These are phyloP conservation scores for Scolecobasidium constrictum DNA, from an alignment of 2,329 filamentous ascomycete genomes.

Conservation along the genomic window DNA sequence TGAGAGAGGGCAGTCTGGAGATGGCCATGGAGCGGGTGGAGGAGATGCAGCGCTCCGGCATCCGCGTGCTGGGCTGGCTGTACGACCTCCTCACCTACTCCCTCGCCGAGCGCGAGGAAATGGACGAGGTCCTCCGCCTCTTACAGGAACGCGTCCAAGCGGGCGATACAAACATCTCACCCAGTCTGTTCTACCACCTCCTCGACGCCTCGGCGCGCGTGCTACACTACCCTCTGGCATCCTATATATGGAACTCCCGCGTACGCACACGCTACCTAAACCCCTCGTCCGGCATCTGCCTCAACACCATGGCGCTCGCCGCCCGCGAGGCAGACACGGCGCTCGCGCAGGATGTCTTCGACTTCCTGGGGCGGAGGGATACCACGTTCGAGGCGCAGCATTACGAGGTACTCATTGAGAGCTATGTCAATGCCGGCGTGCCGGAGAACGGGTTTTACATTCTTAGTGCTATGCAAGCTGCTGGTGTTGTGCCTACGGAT, in stretches of 20 bases:
- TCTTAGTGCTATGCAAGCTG: slow-evolving; percentile 61
- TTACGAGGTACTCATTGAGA: slow-evolving; percentile 68
- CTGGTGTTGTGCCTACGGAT: slow-evolving; percentile 36
- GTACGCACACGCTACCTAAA: slow-evolving; percentile 50
- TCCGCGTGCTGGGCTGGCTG: slow-evolving; percentile 57
- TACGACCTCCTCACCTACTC: slow-evolving; percentile 67
- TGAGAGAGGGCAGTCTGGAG: slow-evolving; percentile 77
- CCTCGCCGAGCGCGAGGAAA: slow-evolving; percentile 59
- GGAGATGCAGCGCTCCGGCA: slow-evolving; percentile 47
- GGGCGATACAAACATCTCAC: slow-evolving; percentile 31
- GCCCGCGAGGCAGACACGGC: slow-evolving; percentile 55
- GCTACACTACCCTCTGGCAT: slow-evolving; percentile 53
- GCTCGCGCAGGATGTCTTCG: slow-evolving; percentile 62
- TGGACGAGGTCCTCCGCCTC: slow-evolving; percentile 65
- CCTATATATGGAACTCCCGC: slow-evolving; percentile 59
- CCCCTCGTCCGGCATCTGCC: slow-evolving; percentile 53
- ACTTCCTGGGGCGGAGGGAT: slow-evolving; percentile 48
- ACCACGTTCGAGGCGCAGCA: slow-evolving; percentile 54
- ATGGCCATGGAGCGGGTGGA: slow-evolving; percentile 53
- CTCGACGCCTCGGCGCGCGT: slow-evolving; percentile 63
- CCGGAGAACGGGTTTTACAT: slow-evolving; percentile 56
- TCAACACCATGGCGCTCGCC: slow-evolving; percentile 62
- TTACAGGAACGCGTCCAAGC: slow-evolving; percentile 47
- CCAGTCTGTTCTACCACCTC: slow-evolving; percentile 55
- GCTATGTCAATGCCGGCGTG: slow-evolving; percentile 52